Conservation (phyloP, 2,329 filamentous ascomycete species). For the Aspergillus sp. region DNA sequence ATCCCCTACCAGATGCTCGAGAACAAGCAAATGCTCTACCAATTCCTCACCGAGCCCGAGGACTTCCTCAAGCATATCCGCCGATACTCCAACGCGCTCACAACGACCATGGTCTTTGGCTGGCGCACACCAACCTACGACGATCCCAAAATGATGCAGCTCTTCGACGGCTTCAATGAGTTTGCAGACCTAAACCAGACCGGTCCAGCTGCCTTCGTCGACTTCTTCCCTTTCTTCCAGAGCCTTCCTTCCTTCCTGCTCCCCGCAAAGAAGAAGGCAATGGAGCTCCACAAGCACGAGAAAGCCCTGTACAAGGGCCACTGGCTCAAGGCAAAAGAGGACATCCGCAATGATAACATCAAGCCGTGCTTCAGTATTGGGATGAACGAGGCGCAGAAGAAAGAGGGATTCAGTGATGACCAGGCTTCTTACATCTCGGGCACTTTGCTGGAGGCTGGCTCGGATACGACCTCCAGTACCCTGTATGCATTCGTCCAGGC, state of each 20-base stretch:
- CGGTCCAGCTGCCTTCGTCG: conserved; percentile 45
- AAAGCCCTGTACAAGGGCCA: conserved; percentile 43
- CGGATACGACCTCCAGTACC: conserved; percentile 52
- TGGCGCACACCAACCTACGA: conserved; percentile 44
- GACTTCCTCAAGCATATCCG: conserved; percentile 47
- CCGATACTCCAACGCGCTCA: conserved; percentile 51
- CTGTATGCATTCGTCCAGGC: conserved; percentile 52
- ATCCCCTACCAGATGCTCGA: conserved; percentile 58
- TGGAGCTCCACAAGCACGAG: conserved; percentile 46
- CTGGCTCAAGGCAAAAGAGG: conserved; percentile 44
- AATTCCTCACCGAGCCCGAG: conserved; percentile 47
- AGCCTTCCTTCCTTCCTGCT: conserved; percentile 44
- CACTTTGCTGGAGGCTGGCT: conserved; percentile 45
- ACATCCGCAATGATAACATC: conserved; percentile 28
- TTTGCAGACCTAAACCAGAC: conserved; percentile 46
- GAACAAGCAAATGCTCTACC: conserved; percentile 53
- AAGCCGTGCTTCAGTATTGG: conserved; percentile 30
- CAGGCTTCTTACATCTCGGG: conserved; percentile 35
- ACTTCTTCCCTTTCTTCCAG: conserved; percentile 49
- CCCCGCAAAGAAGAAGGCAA: conserved; percentile 42
- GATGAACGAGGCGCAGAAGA: conserved; percentile 31
- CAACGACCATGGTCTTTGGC: conserved; percentile 53
- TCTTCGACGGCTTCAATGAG: conserved; percentile 39
- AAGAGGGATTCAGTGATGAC: conserved; percentile 32
- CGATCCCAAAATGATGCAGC: conserved; percentile 44